These are phyloP conservation scores for Alternaria alternata DNA, from an alignment of 2,329 filamentous ascomycete species.

Conservation along the genomic window DNA sequence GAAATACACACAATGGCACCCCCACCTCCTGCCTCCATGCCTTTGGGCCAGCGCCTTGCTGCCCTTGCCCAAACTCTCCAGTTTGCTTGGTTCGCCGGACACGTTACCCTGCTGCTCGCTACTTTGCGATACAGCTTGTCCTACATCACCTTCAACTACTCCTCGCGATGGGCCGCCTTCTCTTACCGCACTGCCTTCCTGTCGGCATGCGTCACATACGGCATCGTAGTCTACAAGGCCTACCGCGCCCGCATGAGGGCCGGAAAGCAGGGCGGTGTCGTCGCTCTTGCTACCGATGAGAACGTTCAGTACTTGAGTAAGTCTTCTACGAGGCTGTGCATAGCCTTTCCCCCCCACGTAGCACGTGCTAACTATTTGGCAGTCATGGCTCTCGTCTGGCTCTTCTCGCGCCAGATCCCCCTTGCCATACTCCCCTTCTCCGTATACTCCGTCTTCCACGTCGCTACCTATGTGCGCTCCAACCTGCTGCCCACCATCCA, in stretches of 20 bases:
- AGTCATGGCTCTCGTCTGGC: slow-evolving; percentile 96
- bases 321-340: slow-evolving; percentile 46
- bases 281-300: slow-evolving; percentile 82
- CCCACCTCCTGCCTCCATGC: slow-evolving; percentile 73
- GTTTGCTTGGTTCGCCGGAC: slow-evolving; percentile 77
- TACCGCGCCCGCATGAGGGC: slow-evolving; percentile 84
- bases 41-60: slow-evolving; percentile 77
- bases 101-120: slow-evolving; percentile 83
- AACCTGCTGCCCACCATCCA: slow-evolving; percentile 89
- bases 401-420: slow-evolving; percentile 86
- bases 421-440: slow-evolving; percentile 92
- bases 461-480: slow-evolving; percentile 93
- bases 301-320: slow-evolving; percentile 97
- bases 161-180: slow-evolving; percentile 77
- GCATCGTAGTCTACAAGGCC: slow-evolving; percentile 98
- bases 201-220: slow-evolving; percentile 89
- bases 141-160: slow-evolving; percentile 88
- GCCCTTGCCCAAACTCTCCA: slow-evolving; percentile 88
- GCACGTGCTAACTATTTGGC: slow-evolving; percentile 33
- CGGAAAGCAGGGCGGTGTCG: slow-evolving; percentile 68
- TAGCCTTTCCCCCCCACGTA: slow-evolving; percentile 3
- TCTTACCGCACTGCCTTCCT: slow-evolving; percentile 92
- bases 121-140: slow-evolving; percentile 85
- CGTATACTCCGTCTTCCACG: slow-evolving; percentile 98
- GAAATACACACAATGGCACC: slow-evolving; percentile 68